Percentiles rank a stretch among this genome's conserved stretches.
phyloP scores from a whole-genome alignment of 805 yeast genomes.

The Zygotorulaspora sp. region DNA sequence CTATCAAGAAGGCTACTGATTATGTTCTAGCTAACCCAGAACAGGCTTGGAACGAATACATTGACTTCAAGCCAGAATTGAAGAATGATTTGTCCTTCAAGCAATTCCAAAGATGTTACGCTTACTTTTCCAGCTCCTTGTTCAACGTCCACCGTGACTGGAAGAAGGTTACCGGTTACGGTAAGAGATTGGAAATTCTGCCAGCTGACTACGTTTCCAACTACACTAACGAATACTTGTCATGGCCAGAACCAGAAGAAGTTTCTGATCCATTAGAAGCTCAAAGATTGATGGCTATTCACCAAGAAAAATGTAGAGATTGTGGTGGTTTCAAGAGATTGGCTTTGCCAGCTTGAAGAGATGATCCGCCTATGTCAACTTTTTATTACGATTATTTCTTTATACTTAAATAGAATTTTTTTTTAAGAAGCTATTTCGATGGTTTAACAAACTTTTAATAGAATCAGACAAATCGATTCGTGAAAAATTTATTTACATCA shows the following conservation, averaged over 20 bases:
- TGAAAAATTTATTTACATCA: no score
- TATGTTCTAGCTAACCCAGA: conserved; percentile 42
- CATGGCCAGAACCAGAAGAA: conserved; percentile 48
- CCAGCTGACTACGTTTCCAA: conserved; percentile 47
- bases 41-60: conserved; percentile 44
- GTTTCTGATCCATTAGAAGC: conserved; percentile 45
- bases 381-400: conserved; percentile 3
- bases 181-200: conserved; percentile 49
- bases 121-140: conserved; percentile 47
- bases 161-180: conserved; percentile 52
- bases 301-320: conserved; percentile 44
- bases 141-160: conserved; percentile 54
- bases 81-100: conserved; percentile 39
- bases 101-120: conserved; percentile 50
- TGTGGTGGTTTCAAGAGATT: conserved; percentile 49
- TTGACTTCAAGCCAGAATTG: conserved; percentile 47
- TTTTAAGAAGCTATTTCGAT: conserved; percentile 1
- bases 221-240: conserved; percentile 47
- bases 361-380: neutral
- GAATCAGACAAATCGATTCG: no score
- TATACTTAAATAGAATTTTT: no score
- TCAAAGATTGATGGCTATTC: conserved; percentile 44
- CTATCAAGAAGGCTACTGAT: conserved; percentile 50
- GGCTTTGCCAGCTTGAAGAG: conserved; percentile 25
- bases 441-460: neutral